A percentile compares a stretch with the other conserved stretches of the same genome.
Conservation (phyloP, 2,329 filamentous ascomycete species). For the Ceratocystis harringtonii region DNA sequence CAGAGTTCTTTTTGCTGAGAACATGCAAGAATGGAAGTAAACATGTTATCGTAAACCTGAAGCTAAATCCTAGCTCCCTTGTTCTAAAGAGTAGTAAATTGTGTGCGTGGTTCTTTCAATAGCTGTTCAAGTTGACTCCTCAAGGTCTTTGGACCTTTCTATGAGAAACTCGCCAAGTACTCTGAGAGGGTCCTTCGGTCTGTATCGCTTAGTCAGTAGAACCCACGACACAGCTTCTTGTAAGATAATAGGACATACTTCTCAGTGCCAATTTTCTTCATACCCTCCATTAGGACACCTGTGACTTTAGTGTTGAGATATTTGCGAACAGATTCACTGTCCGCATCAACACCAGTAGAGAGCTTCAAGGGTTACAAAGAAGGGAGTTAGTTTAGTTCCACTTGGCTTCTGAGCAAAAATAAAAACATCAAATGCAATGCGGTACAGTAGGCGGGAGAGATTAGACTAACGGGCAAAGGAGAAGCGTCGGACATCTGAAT, state of each 20-base stretch:
- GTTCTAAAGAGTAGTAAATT: not conserved
- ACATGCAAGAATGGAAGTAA: not conserved
- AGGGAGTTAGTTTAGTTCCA: not conserved
- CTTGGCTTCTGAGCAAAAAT: not conserved
- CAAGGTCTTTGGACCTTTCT: constrained; percentile 50
- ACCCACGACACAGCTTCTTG: not conserved
- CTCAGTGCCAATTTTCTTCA: constrained; percentile 57
- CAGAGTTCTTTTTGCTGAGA: not conserved
- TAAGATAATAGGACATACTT: constrained; percentile 37
- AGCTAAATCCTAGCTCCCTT: not conserved
- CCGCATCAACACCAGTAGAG: constrained; percentile 28
- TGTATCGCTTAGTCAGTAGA: constrained; percentile 18
- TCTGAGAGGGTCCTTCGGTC: constrained; percentile 53
- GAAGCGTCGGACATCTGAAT: constrained; percentile 14
- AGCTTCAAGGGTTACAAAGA: constrained; percentile 29
- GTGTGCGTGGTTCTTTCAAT: no score
- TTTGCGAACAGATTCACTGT: constrained; percentile 53
- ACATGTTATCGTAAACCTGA: not conserved
- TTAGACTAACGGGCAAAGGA: constrained; percentile 6
- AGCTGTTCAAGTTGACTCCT: constrained; percentile 24
- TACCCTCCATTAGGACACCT: constrained; percentile 52
- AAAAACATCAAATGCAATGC: not conserved
- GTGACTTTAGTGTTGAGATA: constrained; percentile 61
- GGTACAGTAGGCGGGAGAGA: not conserved
- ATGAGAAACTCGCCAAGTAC: constrained; percentile 57